Conservation (phyloP, 164 flowering plant genomes). For the Brasenia schreberi region DNA sequence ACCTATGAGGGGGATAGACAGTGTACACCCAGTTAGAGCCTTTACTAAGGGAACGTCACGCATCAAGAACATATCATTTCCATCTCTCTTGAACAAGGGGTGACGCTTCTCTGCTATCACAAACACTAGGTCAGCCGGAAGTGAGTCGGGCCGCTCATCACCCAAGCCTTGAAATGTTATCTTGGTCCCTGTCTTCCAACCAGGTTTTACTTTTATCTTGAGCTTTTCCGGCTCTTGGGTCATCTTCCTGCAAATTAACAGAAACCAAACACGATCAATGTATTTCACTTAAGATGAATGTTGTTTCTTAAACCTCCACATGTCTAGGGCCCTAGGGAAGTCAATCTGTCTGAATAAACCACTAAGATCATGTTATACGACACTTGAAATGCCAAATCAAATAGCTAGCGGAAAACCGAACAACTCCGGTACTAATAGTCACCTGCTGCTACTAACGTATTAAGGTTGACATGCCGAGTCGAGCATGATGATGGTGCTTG, state of each 20-base stretch:
- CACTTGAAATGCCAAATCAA: too few relatives aligned
- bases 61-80: slow-evolving; percentile 47
- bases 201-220: slow-evolving; percentile 56
- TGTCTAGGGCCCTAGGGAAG: neutral
- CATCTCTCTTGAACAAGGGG: slow-evolving; percentile 44
- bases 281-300: neutral
- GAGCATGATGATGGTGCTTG: too few relatives aligned
- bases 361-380: too few relatives aligned
- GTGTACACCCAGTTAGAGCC: slow-evolving; percentile 59
- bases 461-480: too few relatives aligned
- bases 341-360: neutral
- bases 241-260: slow-evolving; percentile 22
- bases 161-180: slow-evolving; percentile 72
- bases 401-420: too few relatives aligned
- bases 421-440: too few relatives aligned
- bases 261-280: neutral
- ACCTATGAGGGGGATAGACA: slow-evolving; percentile 53
- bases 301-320: neutral
- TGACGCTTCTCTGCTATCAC: slow-evolving; percentile 50
- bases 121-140: slow-evolving; percentile 54
- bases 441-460: too few relatives aligned
- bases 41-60: slow-evolving; percentile 51
- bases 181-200: slow-evolving; percentile 76
- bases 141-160: slow-evolving; percentile 46
- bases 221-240: slow-evolving; percentile 47